phyloP scores from a whole-genome alignment of 805 yeast genomes.

The Saccharomycopsis amapae region DNA sequence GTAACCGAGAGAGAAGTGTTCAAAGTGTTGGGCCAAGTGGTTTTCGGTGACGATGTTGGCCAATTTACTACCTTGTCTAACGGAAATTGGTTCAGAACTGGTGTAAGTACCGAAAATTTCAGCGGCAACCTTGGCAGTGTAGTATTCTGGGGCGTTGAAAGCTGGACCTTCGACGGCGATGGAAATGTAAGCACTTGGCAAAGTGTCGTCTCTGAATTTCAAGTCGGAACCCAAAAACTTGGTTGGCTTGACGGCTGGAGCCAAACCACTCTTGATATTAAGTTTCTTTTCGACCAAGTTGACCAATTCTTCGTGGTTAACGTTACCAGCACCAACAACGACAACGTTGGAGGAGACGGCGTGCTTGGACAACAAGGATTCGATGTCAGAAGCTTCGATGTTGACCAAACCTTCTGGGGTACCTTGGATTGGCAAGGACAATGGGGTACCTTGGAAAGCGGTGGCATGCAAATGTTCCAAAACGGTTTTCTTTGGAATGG shows the following conservation, averaged over 20 bases:
- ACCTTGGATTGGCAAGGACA: slow-evolving; percentile 72
- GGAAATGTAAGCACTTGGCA: slow-evolving; percentile 72
- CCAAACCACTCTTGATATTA: slow-evolving; percentile 42
- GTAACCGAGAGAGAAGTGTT: slow-evolving; percentile 67
- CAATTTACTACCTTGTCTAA: slow-evolving; percentile 60
- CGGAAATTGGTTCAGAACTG: slow-evolving; percentile 48
- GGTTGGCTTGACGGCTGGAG: slow-evolving; percentile 43
- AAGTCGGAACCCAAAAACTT: slow-evolving; percentile 80
- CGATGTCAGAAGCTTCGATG: slow-evolving; percentile 52
- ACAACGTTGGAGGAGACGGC: slow-evolving; percentile 60
- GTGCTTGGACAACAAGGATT: slow-evolving; percentile 47
- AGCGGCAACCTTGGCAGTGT: slow-evolving; percentile 69
- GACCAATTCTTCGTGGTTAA: slow-evolving; percentile 62
- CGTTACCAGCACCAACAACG: slow-evolving; percentile 62
- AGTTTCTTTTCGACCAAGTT: slow-evolving; percentile 52
- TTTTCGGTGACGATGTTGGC: slow-evolving; percentile 61
- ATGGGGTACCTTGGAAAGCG: slow-evolving; percentile 81
- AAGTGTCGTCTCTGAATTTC: slow-evolving; percentile 81
- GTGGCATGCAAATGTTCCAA: slow-evolving; percentile 73
- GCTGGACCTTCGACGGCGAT: slow-evolving; percentile 73
- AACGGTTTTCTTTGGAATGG: slow-evolving; percentile 43
- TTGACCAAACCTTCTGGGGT: slow-evolving; percentile 56
- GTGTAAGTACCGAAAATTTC: slow-evolving; percentile 49
- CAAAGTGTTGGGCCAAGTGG: slow-evolving; percentile 64
- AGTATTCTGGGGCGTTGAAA: slow-evolving; percentile 52